Evolutionary conservation across 1,284 basidiomycete species (phyloP).

Genomic region (Phenoliferia sp.): DNA sequence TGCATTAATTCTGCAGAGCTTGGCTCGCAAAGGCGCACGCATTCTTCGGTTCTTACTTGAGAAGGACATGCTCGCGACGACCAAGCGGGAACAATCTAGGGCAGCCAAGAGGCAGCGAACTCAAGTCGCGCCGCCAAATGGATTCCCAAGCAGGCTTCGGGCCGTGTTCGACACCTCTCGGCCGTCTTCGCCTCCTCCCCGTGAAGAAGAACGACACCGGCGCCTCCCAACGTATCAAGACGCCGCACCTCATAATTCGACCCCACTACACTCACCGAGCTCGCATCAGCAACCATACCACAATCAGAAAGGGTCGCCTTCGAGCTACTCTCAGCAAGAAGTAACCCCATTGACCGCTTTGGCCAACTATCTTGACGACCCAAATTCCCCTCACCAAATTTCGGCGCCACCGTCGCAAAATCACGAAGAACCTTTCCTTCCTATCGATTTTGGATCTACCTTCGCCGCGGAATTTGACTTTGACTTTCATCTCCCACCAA

Average conservation of each 20-base stretch:
- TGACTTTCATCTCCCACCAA: neutral
- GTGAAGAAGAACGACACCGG: neutral
- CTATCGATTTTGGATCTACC: neutral
- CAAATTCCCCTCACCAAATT: neutral
- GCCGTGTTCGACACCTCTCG: neutral
- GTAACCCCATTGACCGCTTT: too few species aligned
- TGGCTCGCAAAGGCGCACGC: slow-evolving; percentile 22
- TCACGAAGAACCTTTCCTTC: too few species aligned
- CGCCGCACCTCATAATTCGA: neutral
- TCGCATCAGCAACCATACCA: too few species aligned
- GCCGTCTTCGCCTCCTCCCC: neutral
- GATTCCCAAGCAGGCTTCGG: slow-evolving; percentile 1
- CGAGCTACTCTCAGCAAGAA: too few species aligned
- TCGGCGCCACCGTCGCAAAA: too few species aligned
- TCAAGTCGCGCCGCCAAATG: neutral
- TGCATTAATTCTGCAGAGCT: neutral
- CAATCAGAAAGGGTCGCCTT: too few species aligned
- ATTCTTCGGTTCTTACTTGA: slow-evolving; percentile 21
- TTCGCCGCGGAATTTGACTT: neutral
- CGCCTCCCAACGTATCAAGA: neutral
- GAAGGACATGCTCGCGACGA: slow-evolving; percentile 11
- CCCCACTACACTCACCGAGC: too few species aligned
- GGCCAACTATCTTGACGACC: too few species aligned
- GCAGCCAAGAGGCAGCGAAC: slow-evolving; percentile 6
- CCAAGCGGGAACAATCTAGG: slow-evolving; percentile 12